Conservation (phyloP, 1,284 basidiomycete genomes). For the Acaromyces ingoldii region DNA sequence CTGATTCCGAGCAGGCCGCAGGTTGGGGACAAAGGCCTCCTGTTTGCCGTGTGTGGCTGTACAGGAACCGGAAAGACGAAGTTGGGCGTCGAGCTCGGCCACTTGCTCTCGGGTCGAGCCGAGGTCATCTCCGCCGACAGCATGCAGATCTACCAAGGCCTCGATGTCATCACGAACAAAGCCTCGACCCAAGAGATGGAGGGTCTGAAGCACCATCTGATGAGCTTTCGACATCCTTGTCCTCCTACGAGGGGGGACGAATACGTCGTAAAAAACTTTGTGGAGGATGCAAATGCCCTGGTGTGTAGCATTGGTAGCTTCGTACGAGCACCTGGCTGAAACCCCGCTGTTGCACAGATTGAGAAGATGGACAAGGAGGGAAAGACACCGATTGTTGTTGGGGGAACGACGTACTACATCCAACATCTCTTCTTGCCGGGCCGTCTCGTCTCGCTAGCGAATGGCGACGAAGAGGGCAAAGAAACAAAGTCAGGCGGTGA, state of each 20-base stretch:
- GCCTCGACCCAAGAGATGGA: slow-evolving; percentile 69
- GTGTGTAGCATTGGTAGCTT: not conserved
- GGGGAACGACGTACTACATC: slow-evolving; percentile 95
- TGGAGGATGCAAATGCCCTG: slow-evolving; percentile 44
- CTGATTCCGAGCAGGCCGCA: too few relatives aligned
- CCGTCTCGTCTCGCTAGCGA: slow-evolving; percentile 32
- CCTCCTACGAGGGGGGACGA: slow-evolving; percentile 62
- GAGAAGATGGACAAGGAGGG: slow-evolving; percentile 59
- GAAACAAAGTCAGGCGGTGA: not conserved
- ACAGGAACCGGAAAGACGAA: slow-evolving; percentile 97
- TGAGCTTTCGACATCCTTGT: slow-evolving; percentile 79
- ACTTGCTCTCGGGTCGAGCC: slow-evolving; percentile 52
- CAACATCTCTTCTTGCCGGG: slow-evolving; percentile 68
- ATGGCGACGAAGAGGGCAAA: not conserved
- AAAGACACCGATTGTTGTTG: slow-evolving; percentile 78
- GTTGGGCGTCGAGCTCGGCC: slow-evolving; percentile 80
- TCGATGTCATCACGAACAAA: slow-evolving; percentile 95
- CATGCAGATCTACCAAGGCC: slow-evolving; percentile 94
- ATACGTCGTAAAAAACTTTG: slow-evolving; percentile 60
- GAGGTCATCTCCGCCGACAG: slow-evolving; percentile 89
- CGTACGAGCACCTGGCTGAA: slow-evolving; percentile 8
- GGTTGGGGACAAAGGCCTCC: too few relatives aligned
- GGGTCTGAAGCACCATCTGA: slow-evolving; percentile 80
- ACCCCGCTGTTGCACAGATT: slow-evolving; percentile 61
- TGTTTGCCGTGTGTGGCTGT: slow-evolving; percentile 83